Evolutionary conservation across 108 stramenopile genomes (phyloP).

Genomic region (Cyclotella kingstonii): DNA sequence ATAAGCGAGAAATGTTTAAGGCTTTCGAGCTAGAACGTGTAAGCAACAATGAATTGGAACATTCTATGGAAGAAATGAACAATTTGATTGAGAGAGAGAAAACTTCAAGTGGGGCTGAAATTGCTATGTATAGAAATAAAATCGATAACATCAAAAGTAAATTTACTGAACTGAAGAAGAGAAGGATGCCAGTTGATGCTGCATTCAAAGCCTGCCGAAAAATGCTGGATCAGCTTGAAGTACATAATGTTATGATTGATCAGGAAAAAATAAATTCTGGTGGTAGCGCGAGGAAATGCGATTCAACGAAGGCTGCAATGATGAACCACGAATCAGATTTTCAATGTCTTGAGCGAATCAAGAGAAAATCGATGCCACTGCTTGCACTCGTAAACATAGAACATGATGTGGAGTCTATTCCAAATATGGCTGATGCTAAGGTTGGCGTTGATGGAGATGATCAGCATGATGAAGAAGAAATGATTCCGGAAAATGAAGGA

Average conservation of each 20-base stretch:
- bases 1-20: conserved; percentile 9
- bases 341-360: no score
- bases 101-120: not conserved
- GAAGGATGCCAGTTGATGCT: conserved; percentile 25
- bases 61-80: conserved; percentile 16
- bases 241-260: no score
- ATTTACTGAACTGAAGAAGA: conserved; percentile 23
- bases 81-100: conserved; percentile 11
- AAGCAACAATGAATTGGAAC: conserved; percentile 9
- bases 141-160: conserved; percentile 17
- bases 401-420: no score
- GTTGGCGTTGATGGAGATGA: no score
- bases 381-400: no score
- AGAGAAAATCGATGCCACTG: no score
- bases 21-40: conserved; percentile 10
- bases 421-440: no score
- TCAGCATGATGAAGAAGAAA: no score
- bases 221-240: conserved; percentile 20
- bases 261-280: no score
- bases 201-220: conserved; percentile 17
- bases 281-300: no score
- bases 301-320: conserved; percentile 1
- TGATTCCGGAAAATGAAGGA: no score
- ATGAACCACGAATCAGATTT: no score
- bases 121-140: not conserved